These are phyloP conservation scores for Daedaleopsis sinensis DNA, from an alignment of 768 basidiomycete species.

Conservation along the genomic window DNA sequence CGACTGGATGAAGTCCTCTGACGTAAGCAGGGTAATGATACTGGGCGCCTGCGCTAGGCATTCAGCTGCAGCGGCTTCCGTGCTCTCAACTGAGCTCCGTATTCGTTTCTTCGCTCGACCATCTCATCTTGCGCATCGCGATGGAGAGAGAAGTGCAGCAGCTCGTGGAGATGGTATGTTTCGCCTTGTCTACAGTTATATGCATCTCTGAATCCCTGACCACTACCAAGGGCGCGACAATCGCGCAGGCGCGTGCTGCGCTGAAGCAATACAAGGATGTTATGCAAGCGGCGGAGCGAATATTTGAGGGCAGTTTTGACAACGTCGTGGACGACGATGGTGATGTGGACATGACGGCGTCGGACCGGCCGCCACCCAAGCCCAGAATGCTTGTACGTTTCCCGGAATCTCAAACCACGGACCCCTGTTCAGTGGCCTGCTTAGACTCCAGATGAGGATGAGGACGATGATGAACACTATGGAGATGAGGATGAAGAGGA, in stretches of 20 bases:
- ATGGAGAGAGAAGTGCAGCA: slow-evolving; percentile 40
- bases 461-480: slow-evolving; percentile 54
- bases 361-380: slow-evolving; percentile 14
- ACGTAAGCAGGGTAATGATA: neutral
- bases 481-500: slow-evolving; percentile 59
- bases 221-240: slow-evolving; percentile 71
- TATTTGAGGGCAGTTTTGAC: slow-evolving; percentile 86
- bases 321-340: slow-evolving; percentile 62
- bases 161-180: slow-evolving; percentile 39
- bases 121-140: neutral
- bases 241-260: slow-evolving; percentile 81
- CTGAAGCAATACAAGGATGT: slow-evolving; percentile 84
- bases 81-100: neutral
- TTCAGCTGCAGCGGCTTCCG: neutral
- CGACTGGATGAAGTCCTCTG: neutral
- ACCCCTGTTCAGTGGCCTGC: neutral
- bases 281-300: slow-evolving; percentile 86
- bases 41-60: neutral
- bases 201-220: neutral
- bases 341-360: slow-evolving; percentile 25
- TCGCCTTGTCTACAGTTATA: neutral
- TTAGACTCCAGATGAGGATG: slow-evolving; percentile 63
- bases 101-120: neutral
- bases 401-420: neutral
- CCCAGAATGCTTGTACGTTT: slow-evolving; percentile 32